These are phyloP conservation scores for Lasiosphaeriaceae sp. DNA, from an alignment of 495 filamentous ascomycete genomes.

Conservation along the genomic window DNA sequence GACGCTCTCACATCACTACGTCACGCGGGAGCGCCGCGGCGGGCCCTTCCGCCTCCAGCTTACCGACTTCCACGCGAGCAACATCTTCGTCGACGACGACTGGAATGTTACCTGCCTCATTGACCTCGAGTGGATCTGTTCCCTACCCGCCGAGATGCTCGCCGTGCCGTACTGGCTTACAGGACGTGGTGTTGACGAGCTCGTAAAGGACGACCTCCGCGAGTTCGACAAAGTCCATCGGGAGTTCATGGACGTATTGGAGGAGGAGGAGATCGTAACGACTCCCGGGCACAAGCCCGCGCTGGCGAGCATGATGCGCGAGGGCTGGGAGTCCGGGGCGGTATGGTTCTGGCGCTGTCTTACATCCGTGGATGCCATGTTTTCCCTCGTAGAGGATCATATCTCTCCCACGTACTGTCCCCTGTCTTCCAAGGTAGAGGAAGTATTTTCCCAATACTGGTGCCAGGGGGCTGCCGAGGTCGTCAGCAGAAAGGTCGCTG, in stretches of 20 bases:
- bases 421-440: constrained; percentile 11
- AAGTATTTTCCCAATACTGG: constrained; percentile 19
- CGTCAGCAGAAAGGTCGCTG: constrained; percentile 7
- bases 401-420: constrained; percentile 19
- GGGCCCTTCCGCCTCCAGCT: constrained; percentile 20
- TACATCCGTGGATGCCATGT: constrained; percentile 21
- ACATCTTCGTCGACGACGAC: constrained; percentile 35
- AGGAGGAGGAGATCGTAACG: constrained; percentile 13
- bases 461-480: constrained; percentile 8
- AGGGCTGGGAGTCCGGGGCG: constrained; percentile 15
- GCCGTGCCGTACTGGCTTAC: constrained; percentile 32
- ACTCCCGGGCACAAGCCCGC: neutral
- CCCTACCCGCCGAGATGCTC: constrained; percentile 24
- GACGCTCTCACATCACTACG: constrained; percentile 21
- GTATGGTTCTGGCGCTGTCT: constrained; percentile 25
- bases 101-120: constrained; percentile 25
- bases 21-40: constrained; percentile 14
- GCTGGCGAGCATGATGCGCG: constrained; percentile 12
- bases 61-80: constrained; percentile 23
- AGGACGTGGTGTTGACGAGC: constrained; percentile 20
- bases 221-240: constrained; percentile 8
- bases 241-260: constrained; percentile 16
- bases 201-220: constrained; percentile 7
- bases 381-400: constrained; percentile 21
- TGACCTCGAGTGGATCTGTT: constrained; percentile 25